Evolutionary conservation across 2,329 filamentous ascomycete species (phyloP).

Genomic region (Colletotrichum camelliae): DNA sequence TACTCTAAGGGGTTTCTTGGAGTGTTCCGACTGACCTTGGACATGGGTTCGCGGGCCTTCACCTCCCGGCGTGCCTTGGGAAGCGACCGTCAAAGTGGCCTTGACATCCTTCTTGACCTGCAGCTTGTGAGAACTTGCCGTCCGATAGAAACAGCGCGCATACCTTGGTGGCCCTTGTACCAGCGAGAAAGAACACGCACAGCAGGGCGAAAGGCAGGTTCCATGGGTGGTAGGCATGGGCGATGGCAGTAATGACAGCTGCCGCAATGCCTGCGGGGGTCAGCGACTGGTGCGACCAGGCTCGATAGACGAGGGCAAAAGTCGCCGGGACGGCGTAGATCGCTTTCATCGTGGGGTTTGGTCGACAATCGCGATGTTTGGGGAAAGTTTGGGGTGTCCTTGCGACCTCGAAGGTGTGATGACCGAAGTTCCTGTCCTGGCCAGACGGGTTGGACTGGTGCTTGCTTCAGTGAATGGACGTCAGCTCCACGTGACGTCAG

Average conservation of each 20-base stretch:
- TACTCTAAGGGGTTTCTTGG: background rate
- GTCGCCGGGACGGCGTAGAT: slow-evolving; percentile 64
- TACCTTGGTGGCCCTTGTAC: slow-evolving; percentile 84
- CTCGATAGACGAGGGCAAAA: slow-evolving; percentile 67
- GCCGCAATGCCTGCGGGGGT: slow-evolving; percentile 31
- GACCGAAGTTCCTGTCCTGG: background rate
- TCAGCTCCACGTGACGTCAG: slow-evolving; percentile 20
- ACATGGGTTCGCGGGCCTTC: slow-evolving; percentile 85
- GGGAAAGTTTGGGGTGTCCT: background rate
- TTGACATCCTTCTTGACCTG: slow-evolving; percentile 90
- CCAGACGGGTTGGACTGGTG: background rate
- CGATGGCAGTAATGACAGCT: slow-evolving; percentile 36
- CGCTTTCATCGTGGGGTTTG: slow-evolving; percentile 54
- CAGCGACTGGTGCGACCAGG: slow-evolving; percentile 76
- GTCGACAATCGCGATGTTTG: background rate
- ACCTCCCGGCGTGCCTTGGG: slow-evolving; percentile 74
- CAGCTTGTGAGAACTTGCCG: slow-evolving; percentile 18
- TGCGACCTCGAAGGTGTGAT: background rate
- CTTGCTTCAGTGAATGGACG: background rate
- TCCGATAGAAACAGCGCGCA: background rate
- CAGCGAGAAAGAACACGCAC: slow-evolving; percentile 84
- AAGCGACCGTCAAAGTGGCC: slow-evolving; percentile 77
- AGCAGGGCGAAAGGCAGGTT: slow-evolving; percentile 88
- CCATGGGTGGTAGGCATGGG: slow-evolving; percentile 91
- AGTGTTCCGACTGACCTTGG: slow-evolving; percentile 63